Base-by-base conservation (phyloP, 2,329 filamentous ascomycete species). In the Sporothrix protearum region DNA sequence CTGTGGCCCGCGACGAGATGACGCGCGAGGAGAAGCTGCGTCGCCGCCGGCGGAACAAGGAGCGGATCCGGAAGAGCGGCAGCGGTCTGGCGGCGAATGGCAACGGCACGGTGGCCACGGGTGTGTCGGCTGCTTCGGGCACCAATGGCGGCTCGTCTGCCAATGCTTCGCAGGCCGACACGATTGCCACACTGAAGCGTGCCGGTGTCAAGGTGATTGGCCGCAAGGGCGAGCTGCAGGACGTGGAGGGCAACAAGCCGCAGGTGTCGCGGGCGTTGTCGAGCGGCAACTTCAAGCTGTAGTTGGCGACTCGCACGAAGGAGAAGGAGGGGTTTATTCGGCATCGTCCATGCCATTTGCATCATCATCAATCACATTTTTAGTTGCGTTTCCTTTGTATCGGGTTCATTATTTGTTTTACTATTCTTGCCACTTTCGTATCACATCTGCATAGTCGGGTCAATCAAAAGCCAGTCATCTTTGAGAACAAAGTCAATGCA, bases 171-270 rank as follows among this genome's bases (percentile, higher is more conserved):
- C 86, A 84, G 75, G 81, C 81, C 74, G 70, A 72, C 19, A 84
- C 83, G 28, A 76, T 86, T 68, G 82, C 80, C 6, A 81, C 85
- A 67, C 79, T 83, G 67, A 82, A 80, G 77, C 81, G 91, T 86
- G 94, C 92, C 69, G 92, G 92, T 73, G 95, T 97, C 76, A 95
- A 92, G 85, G 88, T 98, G 73, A 96, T 97, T 82, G 94, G 94
- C 74, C 92, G 91, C 82, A 94, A 93, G 84, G 95, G 95, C 69
- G 91, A 94, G 80, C 83, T 97, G 70, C 90, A 91, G 22, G 91
- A 96, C 81, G 87, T 97, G 45, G 89, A 96, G 76, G 94, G 94
- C 39, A 93, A 91, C 77, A 91, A 92, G 83, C 86, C 91, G 57
- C 85, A 85, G 79, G 84, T 81, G 59, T 81, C 80, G 47, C 85